Evolutionary conservation across 2,329 filamentous ascomycete species (phyloP), one percentile per base, ranked within the genome.

Genomic region (Phyllosticta paracitricarpa): DNA sequence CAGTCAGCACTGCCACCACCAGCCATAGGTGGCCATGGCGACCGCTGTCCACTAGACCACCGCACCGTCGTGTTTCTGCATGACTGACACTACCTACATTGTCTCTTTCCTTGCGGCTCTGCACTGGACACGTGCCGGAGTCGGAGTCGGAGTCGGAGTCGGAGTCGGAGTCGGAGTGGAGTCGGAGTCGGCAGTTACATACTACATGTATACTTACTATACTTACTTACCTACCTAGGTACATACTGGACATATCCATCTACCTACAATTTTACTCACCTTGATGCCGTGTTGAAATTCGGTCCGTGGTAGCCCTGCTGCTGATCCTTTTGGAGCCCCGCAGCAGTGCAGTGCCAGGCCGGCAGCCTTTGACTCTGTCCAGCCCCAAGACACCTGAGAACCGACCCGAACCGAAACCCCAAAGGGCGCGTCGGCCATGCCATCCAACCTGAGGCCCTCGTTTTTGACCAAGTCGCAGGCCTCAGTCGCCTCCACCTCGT

Each of bases 391-490:
- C 54, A 40, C 19, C 19, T 22, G 19, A 22, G 19, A 22, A 22
- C 19, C 19, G 19, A 22, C 19, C 19, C 19, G 19, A 22, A 22
- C 19, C 19, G 19, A 22, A 22, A 4, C 28, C 9, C 28, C 28
- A 30, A 30, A 30, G 28, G 54, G 19, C 59, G 40, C 54, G 59
- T 22, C 51, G 72, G 71, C 68, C 62, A 75, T 74, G 73, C 70
- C 71, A 58, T 69, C 71, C 33, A 40, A 40, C 33, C 14, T 40
- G 61, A 71, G 70, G 67, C 69, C 71, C 59, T 69, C 70, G 54
- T 57, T 57, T 55, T 73, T 69, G 72, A 67, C 66, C 63, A 74
- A 73, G 71, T 73, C 73, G 67, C 71, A 74, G 64, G 68, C 69
- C 54, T 73, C 72, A 56, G 69, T 73, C 61, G 72, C 72, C 65